A percentile compares a stretch with the other conserved stretches of the same genome.
Conservation (phyloP, 1,284 basidiomycete genomes). For the Ganoderma resinaceum region DNA sequence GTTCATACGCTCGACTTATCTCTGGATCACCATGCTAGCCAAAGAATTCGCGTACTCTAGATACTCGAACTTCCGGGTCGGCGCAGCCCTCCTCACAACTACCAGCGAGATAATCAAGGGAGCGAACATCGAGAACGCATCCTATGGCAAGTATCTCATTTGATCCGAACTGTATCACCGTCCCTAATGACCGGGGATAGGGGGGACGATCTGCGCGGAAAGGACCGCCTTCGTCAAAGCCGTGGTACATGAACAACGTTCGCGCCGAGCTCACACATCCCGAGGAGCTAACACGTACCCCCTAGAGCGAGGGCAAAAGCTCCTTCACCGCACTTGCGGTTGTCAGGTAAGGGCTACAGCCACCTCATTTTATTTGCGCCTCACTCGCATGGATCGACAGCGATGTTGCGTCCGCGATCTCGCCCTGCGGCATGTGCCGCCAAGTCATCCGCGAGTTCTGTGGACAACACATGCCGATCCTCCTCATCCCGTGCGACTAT, state of each 20-base stretch:
- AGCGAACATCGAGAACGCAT: slow-evolving; percentile 91
- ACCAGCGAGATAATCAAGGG: slow-evolving; percentile 82
- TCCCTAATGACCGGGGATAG: slow-evolving; percentile 41
- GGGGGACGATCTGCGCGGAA: slow-evolving; percentile 87
- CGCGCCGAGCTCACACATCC: not conserved
- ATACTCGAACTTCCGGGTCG: slow-evolving; percentile 91
- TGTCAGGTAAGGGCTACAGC: slow-evolving; percentile 57
- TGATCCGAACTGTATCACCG: not conserved
- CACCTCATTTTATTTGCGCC: slow-evolving; percentile 5
- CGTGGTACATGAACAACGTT: slow-evolving; percentile 58
- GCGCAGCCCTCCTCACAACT: slow-evolving; percentile 78
- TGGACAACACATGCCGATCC: slow-evolving; percentile 74
- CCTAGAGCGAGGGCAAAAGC: slow-evolving; percentile 78
- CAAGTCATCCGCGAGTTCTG: slow-evolving; percentile 94
- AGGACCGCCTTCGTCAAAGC: slow-evolving; percentile 89
- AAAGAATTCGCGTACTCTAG: slow-evolving; percentile 68
- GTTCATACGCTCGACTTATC: not conserved
- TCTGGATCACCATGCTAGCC: slow-evolving; percentile 44
- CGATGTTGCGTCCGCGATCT: slow-evolving; percentile 69
- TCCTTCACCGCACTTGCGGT: slow-evolving; percentile 79
- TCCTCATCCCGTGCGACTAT: slow-evolving; percentile 80
- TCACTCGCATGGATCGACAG: slow-evolving; percentile 40
- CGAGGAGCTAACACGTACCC: not conserved
- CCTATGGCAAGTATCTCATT: slow-evolving; percentile 66
- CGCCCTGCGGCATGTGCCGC: slow-evolving; percentile 92